Conservation (phyloP, 2,329 filamentous ascomycete genomes). For the Fusarium chaquense region DNA sequence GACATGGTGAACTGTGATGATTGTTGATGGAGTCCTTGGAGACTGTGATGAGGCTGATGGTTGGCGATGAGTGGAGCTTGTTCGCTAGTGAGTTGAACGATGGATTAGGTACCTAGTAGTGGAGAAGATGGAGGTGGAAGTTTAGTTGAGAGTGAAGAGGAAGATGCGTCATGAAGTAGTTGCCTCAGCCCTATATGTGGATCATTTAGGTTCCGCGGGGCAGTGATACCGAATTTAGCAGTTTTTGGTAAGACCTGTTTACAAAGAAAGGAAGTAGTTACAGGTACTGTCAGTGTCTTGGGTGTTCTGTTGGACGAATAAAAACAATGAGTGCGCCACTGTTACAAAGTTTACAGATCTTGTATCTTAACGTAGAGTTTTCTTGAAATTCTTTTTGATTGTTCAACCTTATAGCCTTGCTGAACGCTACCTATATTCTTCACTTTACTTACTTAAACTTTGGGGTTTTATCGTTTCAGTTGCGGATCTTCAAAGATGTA, state of each 20-base stretch:
- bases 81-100: neutral
- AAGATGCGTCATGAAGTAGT: constrained; percentile 45
- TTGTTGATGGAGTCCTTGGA: neutral
- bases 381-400: too few relatives aligned
- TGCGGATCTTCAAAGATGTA: too few relatives aligned
- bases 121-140: constrained; percentile 14
- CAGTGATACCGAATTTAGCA: constrained; percentile 5
- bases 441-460: too few relatives aligned
- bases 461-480: too few relatives aligned
- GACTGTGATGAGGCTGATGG: neutral
- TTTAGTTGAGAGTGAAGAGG: constrained; percentile 1
- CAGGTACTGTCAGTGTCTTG: too few relatives aligned
- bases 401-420: too few relatives aligned
- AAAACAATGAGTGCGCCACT: too few relatives aligned
- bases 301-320: too few relatives aligned
- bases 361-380: too few relatives aligned
- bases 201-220: constrained; percentile 31
- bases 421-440: too few relatives aligned
- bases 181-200: constrained; percentile 51
- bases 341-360: too few relatives aligned
- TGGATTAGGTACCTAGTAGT: constrained; percentile 2
- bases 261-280: too few relatives aligned
- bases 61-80: constrained; percentile 3
- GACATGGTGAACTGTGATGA: constrained; percentile 37
- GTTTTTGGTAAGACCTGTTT: neutral